Evolutionary conservation across 768 basidiomycete species (phyloP).

Genomic region (Imleria badia): DNA sequence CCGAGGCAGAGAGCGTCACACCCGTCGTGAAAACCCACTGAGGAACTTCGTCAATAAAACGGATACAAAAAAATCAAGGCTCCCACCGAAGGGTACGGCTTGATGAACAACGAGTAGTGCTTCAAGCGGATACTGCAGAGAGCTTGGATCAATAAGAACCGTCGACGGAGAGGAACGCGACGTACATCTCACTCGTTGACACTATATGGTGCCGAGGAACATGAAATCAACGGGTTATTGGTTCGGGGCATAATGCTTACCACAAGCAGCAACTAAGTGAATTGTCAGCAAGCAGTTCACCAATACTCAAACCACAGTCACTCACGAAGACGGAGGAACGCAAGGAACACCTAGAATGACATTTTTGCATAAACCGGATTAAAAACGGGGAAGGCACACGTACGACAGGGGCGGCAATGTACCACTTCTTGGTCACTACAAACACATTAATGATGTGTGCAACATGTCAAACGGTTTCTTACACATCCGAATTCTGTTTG

Average conservation of each 20-base stretch:
- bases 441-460: not conserved
- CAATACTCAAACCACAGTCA: not conserved
- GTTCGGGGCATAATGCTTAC: constrained; percentile 12
- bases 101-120: constrained; percentile 32
- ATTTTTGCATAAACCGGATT: not conserved
- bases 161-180: not conserved
- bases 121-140: constrained; percentile 24
- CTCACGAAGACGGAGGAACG: constrained; percentile 35
- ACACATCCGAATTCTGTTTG: constrained; percentile 35
- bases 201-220: constrained; percentile 14
- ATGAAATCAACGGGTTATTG: not conserved
- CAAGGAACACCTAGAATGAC: constrained; percentile 25
- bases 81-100: constrained; percentile 30
- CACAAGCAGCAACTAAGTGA: constrained; percentile 28
- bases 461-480: not conserved
- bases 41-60: not conserved
- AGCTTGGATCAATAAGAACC: not conserved
- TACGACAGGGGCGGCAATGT: constrained; percentile 31
- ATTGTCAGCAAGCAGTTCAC: constrained; percentile 3
- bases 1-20: constrained; percentile 34
- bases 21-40: constrained; percentile 34
- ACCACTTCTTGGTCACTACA: constrained; percentile 34
- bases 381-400: not conserved
- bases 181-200: constrained; percentile 34
- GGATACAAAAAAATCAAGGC: not conserved